These are phyloP conservation scores for Cinchona pubescens DNA, from an alignment of 257 asterid species.

Conservation along the genomic window DNA sequence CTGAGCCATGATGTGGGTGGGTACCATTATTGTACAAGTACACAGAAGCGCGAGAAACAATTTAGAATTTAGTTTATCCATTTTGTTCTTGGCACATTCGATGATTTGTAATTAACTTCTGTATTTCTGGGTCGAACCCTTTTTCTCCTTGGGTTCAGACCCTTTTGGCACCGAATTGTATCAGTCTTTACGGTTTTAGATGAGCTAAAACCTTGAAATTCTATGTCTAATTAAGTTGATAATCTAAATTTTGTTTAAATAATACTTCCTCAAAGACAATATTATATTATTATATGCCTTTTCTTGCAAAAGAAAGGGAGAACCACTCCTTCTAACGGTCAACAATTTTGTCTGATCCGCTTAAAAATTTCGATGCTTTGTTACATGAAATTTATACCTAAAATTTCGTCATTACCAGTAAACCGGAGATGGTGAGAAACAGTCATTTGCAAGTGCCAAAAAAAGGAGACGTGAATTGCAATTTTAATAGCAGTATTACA, in stretches of 20 bases:
- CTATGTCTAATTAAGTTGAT: background rate
- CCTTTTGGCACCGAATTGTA: slow-evolving; percentile 8
- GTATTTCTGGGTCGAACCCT: slow-evolving; percentile 12
- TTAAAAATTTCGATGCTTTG: background rate
- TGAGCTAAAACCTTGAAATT: background rate
- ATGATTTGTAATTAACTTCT: background rate
- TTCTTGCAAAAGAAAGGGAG: slow-evolving; percentile 22
- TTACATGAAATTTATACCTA: background rate
- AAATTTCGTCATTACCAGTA: background rate
- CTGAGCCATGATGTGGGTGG: slow-evolving; percentile 26
- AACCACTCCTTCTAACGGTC: slow-evolving; percentile 27
- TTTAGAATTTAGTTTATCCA: slow-evolving; percentile 20
- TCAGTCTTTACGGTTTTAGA: background rate
- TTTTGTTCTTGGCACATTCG: slow-evolving; percentile 18
- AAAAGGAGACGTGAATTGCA: background rate
- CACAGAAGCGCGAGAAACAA: slow-evolving; percentile 23
- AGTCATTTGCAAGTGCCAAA: background rate
- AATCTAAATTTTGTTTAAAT: slow-evolving; percentile 23
- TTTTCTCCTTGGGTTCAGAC: slow-evolving; percentile 9
- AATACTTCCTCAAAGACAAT: background rate
- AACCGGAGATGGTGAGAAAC: background rate
- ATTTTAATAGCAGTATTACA: background rate
- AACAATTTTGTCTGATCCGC: background rate
- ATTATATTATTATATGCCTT: no score
- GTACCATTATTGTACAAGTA: slow-evolving; percentile 31